Evolutionary conservation across 805 yeast species (phyloP), one percentile per base, ranked within the genome.

Genomic region (Saccharomycopsis guyanensis): DNA sequence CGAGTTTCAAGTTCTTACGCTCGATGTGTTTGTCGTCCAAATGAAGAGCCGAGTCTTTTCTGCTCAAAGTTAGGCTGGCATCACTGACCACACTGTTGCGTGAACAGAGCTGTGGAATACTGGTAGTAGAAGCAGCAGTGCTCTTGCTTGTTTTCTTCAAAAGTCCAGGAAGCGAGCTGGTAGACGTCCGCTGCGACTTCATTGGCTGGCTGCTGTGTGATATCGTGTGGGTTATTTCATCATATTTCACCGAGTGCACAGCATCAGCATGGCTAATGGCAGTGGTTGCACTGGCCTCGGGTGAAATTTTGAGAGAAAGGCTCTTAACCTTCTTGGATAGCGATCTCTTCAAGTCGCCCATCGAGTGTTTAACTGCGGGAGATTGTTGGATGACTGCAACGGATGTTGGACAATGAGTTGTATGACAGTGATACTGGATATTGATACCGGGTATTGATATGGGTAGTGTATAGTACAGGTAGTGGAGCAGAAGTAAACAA

Each of bases 1-100:
- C 51, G 8, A 50, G 39, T 12, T 42, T 49, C 31, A 46, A 40
- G 10, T 39, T n/a, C 27, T 13, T 13, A 15, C 25, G 31, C 40
- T 27, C 15, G 40, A 10, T 32, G n/a, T 19, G 16, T 15, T 39
- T 27, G 10, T 25, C 29, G 29, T 25, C 29, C 6, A 25, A 10
- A 6, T 25, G 6, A 6, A 25, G 10, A 10, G 6, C 10, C 29
- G 6, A 6, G n/a, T n/a, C n/a, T n/a, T n/a, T n/a, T n/a, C n/a
- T n/a, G n/a, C n/a, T n/a, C n/a, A n/a, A n/a, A n/a, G n/a, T n/a
- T n/a, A n/a, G n/a, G n/a, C n/a, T n/a, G 10, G 29, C 10, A 6
- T 7, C 29, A 25, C 10, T 7, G 10, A 25, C 29, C 29, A 25
- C 29, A 6, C 10, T 7, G 29, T 25, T 25, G 29, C 29, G 29